Base-by-base conservation (phyloP, 306 rosid genomes). In the Psophocarpus tetragonolobus region DNA sequence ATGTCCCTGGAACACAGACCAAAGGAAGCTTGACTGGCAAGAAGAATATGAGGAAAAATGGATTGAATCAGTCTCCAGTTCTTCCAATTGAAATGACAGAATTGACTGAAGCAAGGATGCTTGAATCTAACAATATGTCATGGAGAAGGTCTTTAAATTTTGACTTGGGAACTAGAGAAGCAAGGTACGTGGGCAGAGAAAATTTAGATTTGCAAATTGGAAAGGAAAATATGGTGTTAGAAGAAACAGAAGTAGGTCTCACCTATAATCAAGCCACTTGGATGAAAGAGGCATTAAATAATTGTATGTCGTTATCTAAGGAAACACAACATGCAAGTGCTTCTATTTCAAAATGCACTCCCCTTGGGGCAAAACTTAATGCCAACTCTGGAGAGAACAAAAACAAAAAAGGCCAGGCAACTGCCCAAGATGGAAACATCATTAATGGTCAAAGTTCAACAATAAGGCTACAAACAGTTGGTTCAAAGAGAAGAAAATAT, bases 61-160 rank as follows among this genome's bases (percentile, higher is more conserved):
- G 44, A 73, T 29, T 26, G 36, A 65, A 71, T n/a, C 87, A 56
- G 24, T 29, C 84, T 62, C 39, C 82, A 29, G 71, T 38, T 65
- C 71, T 87, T 72, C 75, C 71, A 35, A 65, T 76, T 44, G 80
- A 77, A 61, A 79, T 58, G 77, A 36, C 78, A 17, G 77, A 73
- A 42, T 50, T 67, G 66, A 62, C 77, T 32, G 82, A 85, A 57
- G 77, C 77, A 72, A 68, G 69, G 50, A 57, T 66, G 11, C 66
- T 12, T 17, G 61, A 85, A 39, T 61, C 84, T 60, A 64, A 74
- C 15, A 83, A 71, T 58, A 85, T 80, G 75, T 77, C 89, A 29
- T 85, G 89, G 78, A 85, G 76, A 62, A 85, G 77, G 86, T 76
- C 77, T 74, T 81, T 88, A 54, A 87, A 84, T 26, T 87, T 73